Conservation (phyloP, 768 basidiomycete genomes). For the Asterophora lycoperdoides region DNA sequence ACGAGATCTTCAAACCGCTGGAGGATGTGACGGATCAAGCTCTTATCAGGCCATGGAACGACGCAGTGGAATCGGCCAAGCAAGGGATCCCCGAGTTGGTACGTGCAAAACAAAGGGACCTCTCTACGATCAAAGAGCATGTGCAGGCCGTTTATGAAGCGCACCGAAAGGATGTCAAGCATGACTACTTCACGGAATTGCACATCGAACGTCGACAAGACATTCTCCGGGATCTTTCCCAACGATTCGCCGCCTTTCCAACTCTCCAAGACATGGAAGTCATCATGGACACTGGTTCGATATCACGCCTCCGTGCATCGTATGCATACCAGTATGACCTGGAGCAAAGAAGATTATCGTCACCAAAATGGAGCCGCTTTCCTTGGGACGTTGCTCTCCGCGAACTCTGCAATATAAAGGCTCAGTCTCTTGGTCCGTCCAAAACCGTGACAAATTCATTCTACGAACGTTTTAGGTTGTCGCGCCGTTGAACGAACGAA, state of each 20-base stretch:
- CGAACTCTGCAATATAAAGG: constrained; percentile 48
- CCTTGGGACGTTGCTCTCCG: constrained; percentile 50
- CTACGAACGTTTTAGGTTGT: constrained; percentile 36
- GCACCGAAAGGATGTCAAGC: constrained; percentile 17
- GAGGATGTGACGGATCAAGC: constrained; percentile 18
- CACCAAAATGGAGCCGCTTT: constrained; percentile 33
- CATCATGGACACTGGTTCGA: constrained; percentile 25
- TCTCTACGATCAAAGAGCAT: constrained; percentile 35
- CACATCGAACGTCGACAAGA: constrained; percentile 48
- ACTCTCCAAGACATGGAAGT: constrained; percentile 19
- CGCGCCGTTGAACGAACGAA: constrained; percentile 9
- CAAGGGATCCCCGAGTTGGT: constrained; percentile 14
- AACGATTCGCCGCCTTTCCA: constrained; percentile 34
- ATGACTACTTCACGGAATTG: constrained; percentile 33
- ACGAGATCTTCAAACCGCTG: constrained; percentile 18
- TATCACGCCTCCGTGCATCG: constrained; percentile 42
- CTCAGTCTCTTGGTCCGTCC: constrained; percentile 32
- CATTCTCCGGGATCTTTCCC: constrained; percentile 38
- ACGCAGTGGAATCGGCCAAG: constrained; percentile 23
- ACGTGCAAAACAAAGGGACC: constrained; percentile 26
- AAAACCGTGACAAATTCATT: constrained; percentile 39
- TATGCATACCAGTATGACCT: constrained; percentile 43
- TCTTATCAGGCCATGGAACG: constrained; percentile 33
- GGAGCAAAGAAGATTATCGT: constrained; percentile 5
- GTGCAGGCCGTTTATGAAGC: constrained; percentile 30